Evolutionary conservation across 306 rosid genomes (phyloP), one percentile per base, ranked within the genome.

Genomic region (Sesbania bispinosa): DNA sequence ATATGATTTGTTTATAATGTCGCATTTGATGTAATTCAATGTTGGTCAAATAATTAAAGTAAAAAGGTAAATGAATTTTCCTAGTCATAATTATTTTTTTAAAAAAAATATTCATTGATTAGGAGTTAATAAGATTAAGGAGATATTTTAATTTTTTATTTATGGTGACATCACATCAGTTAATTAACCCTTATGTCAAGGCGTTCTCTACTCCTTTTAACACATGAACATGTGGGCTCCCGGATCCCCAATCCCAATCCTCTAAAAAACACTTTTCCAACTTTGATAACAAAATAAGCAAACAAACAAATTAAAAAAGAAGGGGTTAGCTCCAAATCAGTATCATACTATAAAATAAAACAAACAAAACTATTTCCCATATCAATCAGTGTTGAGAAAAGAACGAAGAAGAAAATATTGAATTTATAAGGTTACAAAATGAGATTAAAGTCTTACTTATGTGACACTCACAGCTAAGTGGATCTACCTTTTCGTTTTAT

Each of bases 211-310:
- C 79, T 77, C 85, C 72, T 66, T 77, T 58, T 32, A 21, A 75
- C 77, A 81, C 62, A 51, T 71, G 75, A 23, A 61, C 82, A 71
- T 60, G 85, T 76, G 82, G 85, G 78, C 61, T 72, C 81, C 21
- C 10, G 20, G 23, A 68, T 67, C 72, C 48, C 29, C 57, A 70
- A 70, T 79, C 82, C 50, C 84, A 54, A 74, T 64, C 73, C 30
- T 51, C 58, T 45, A 18, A 45, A 53, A 15, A 43, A 59, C 62
- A 47, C 76, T 33, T 67, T 67, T 41, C 38, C 26, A 51, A 67
- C 15, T 26, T 38, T 50, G 3, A 47, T 27, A 10, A 46, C 64
- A 21, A 75, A 16, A 46, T 32, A 52, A 67, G 51, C 33, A 67
- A 67, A 43, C 42, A 42, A 61, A 68, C 18, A 80, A 67, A 23